Base-by-base conservation (phyloP, 192 early-diverging fungal genomes). In the Geranomyces michiganensis region DNA sequence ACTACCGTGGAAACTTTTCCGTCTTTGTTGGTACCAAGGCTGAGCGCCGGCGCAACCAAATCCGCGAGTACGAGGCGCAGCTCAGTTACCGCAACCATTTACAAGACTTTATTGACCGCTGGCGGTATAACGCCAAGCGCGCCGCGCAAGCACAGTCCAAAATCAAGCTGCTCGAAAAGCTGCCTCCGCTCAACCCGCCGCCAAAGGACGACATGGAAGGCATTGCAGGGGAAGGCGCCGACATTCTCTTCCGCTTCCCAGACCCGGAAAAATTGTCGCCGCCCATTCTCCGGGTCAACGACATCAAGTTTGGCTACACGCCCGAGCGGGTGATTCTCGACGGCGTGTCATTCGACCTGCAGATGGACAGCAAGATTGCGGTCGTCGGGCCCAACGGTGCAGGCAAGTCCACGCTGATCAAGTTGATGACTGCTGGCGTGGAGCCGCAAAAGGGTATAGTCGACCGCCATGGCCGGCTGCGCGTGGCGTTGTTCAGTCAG, bases 371-470 rank as follows among this genome's bases (percentile, higher is more conserved):
- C 26, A 94, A 97, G 32, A 92, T 98, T 76, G 97, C 95, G n/a
- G 88, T 99, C 64, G 96, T 99, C 24, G 97, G 97, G 62, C 95
- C 97, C 58, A 99, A 99, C 85, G 97, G 97, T 46, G 94, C 96
- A 15, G 96, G 95, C 78, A 99, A 99, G 82, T 93, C 96, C 0
- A 99, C 97, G 10, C 82, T 99, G 86, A 85, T 99, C 44, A 92
- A 96, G 71, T 81, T 99, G 31, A 81, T 98, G 64, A 96, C 91
- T 15, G 92, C 90, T 55, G 85, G 92, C 73, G 81, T 93, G n/a
- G 79, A 91, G 41, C 95, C 97, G 13, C 82, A 80, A 12, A 67
- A 70, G 12, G 97, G 97, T 32, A 79, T 92, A 44, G 90, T 93
- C 12, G 86, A 96, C 63, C 89, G 97, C 31, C 94, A 99, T 73